phyloP scores from a whole-genome alignment of 768 basidiomycete species.

The Serendipita sp. region DNA sequence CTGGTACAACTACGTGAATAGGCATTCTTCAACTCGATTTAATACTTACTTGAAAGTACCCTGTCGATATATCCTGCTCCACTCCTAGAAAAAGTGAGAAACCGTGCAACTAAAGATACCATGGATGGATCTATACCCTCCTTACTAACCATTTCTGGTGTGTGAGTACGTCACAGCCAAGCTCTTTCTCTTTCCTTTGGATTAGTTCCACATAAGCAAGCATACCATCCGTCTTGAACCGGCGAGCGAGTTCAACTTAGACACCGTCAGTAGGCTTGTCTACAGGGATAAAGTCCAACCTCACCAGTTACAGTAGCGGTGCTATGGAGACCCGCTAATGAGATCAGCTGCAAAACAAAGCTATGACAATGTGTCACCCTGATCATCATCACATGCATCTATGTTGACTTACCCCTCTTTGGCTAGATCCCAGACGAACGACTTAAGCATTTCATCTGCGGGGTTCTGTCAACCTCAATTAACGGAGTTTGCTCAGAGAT shows the following conservation, averaged over 20 bases:
- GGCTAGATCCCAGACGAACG: conserved; percentile 78
- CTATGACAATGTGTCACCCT: conserved; percentile 20
- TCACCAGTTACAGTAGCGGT: conserved; percentile 62
- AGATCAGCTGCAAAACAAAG: conserved; percentile 78
- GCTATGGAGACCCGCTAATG: conserved; percentile 78
- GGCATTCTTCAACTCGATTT: neutral
- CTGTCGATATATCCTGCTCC: conserved; percentile 84
- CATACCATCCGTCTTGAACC: conserved; percentile 80
- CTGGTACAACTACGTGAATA: conserved; percentile 10
- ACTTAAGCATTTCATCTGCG: conserved; percentile 52
- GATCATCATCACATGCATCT: neutral
- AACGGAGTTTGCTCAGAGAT: neutral
- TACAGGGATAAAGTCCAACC: conserved; percentile 10
- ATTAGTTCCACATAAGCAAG: conserved; percentile 81
- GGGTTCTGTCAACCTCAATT: neutral
- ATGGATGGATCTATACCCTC: neutral
- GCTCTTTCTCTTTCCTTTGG: conserved; percentile 66
- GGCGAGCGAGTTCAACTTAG: conserved; percentile 58
- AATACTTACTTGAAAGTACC: conserved; percentile 43
- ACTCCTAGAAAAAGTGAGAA: conserved; percentile 37
- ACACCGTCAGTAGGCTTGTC: neutral
- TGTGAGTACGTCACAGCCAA: conserved; percentile 78
- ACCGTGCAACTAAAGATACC: neutral
- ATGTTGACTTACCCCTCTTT: conserved; percentile 51
- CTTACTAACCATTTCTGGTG: conserved; percentile 76